phyloP scores from a whole-genome alignment of 164 flowering plant species.

The Kingdonia uniflora region DNA sequence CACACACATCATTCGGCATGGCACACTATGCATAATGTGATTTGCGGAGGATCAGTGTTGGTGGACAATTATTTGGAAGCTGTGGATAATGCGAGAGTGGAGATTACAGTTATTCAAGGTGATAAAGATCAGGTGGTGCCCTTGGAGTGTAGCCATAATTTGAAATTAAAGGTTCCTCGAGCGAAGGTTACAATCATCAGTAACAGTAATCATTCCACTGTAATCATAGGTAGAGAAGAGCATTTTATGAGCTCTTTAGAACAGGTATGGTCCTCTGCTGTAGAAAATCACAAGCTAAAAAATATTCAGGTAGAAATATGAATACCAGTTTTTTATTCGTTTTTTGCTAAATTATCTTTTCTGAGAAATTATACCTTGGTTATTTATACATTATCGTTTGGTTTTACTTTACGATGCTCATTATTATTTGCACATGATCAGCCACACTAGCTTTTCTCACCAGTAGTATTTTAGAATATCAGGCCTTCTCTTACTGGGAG shows the following conservation, averaged over 20 bases:
- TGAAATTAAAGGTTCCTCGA: slow-evolving; percentile 34
- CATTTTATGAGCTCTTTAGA: slow-evolving; percentile 34
- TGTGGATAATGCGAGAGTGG: slow-evolving; percentile 18
- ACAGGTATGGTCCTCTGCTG: slow-evolving; percentile 26
- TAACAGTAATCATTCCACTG: slow-evolving; percentile 33
- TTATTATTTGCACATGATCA: no score
- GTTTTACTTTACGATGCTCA: no score
- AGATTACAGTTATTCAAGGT: slow-evolving; percentile 48
- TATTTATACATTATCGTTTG: no score
- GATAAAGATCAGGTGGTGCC: slow-evolving; percentile 53
- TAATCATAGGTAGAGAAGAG: slow-evolving; percentile 41
- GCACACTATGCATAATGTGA: slow-evolving; percentile 86
- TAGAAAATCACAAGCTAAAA: no score
- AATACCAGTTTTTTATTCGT: no score
- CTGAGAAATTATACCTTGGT: no score
- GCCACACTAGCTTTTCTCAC: no score
- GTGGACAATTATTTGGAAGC: slow-evolving; percentile 43
- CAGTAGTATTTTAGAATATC: no score
- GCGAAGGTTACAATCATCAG: slow-evolving; percentile 32
- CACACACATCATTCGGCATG: slow-evolving; percentile 93
- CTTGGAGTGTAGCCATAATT: slow-evolving; percentile 41
- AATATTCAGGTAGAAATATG: no score
- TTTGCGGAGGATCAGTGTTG: slow-evolving; percentile 60
- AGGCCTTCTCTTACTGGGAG: no score
- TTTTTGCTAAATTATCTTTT: no score